These are phyloP conservation scores for Arthrobotrys sinensis DNA, from an alignment of 2,329 filamentous ascomycete species.

Conservation along the genomic window DNA sequence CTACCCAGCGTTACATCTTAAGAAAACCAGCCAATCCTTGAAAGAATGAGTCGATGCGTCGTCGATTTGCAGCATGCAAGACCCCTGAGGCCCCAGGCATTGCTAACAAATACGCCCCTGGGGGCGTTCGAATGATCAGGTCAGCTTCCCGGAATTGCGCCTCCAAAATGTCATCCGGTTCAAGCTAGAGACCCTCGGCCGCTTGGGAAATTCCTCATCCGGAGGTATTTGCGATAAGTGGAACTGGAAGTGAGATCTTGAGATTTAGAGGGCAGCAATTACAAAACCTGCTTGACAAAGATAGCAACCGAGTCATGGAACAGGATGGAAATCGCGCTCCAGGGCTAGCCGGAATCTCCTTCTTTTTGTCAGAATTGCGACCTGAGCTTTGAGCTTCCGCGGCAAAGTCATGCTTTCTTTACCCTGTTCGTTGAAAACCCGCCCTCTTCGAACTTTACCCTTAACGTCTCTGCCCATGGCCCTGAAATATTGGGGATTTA, in stretches of 20 bases:
- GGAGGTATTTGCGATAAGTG: slow-evolving; percentile 58
- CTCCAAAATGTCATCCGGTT: slow-evolving; percentile 53
- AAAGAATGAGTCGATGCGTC: slow-evolving; percentile 54
- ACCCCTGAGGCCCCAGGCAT: slow-evolving; percentile 42
- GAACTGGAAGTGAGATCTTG: slow-evolving; percentile 38
- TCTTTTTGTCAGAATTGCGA: slow-evolving; percentile 48
- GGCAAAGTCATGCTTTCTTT: slow-evolving; percentile 57
- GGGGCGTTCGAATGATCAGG: slow-evolving; percentile 42
- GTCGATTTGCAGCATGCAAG: slow-evolving; percentile 38
- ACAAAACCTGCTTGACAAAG: slow-evolving; percentile 52
- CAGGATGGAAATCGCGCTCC: slow-evolving; percentile 45
- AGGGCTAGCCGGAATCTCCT: slow-evolving; percentile 46
- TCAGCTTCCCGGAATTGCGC: slow-evolving; percentile 60
- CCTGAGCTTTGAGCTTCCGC: slow-evolving; percentile 48
- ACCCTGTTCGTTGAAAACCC: slow-evolving; percentile 49
- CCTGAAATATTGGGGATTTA: slow-evolving; percentile 60
- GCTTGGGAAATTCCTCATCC: slow-evolving; percentile 50
- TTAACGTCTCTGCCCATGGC: slow-evolving; percentile 46
- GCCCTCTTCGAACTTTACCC: slow-evolving; percentile 55
- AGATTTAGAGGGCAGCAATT: slow-evolving; percentile 33
- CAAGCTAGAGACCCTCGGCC: slow-evolving; percentile 16
- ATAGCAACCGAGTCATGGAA: slow-evolving; percentile 50
- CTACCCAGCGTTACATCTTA: slow-evolving; percentile 48
- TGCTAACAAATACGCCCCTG: slow-evolving; percentile 48
- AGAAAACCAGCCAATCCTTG: slow-evolving; percentile 52